Evolutionary conservation across 2,329 filamentous ascomycete genomes (phyloP), one percentile per base, ranked within the genome.

Genomic region (Neobulgaria alba): DNA sequence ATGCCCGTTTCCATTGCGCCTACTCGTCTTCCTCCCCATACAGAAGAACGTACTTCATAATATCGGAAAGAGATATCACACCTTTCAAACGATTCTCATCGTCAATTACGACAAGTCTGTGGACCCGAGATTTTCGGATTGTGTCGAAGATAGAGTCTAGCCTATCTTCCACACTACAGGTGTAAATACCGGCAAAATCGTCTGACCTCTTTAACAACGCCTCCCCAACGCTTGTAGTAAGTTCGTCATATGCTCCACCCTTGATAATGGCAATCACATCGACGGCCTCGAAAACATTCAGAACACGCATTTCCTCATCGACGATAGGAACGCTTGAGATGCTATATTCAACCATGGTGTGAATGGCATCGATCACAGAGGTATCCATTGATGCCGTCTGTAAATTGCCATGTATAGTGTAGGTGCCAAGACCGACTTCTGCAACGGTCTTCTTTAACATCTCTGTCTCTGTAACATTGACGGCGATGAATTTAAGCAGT

Each of bases 261-360:
- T 93, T 94, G 65, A 98, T 94, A 55, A 95, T 80, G 0, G 89
- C 83, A 53, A 98, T 95, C 46, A 98, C 89, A 63, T 98, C 92
- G 37, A 98, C 89, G 2, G 92, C 86, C 66, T 98, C 93, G 57
- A 98, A 98, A 9, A 96, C 88, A 57, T 98, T 98, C 49, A 96
- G 77, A 0, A 98, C 79, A 63, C 77, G 67, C 55, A 73, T 71
- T 29, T 87, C 77, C 36, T 75, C 74, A 56, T 96, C 92, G 41
- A 98, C 68, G 42, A 98, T 92, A 8, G 92, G 92, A 26, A 98
- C 84, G 56, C 88, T 93, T 31, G 87, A 95, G 56, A 98, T 96
- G 63, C 87, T 95, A 62, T 84, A 75, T 62, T 87, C 80, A 38
- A 98, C 92, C 71, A 98, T 83, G 63, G 86, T 74, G 58, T 95